A percentile compares a stretch with the other conserved stretches of the same genome.
Conservation (phyloP, 2,329 filamentous ascomycete genomes). For the Clarireedia hainanense region DNA sequence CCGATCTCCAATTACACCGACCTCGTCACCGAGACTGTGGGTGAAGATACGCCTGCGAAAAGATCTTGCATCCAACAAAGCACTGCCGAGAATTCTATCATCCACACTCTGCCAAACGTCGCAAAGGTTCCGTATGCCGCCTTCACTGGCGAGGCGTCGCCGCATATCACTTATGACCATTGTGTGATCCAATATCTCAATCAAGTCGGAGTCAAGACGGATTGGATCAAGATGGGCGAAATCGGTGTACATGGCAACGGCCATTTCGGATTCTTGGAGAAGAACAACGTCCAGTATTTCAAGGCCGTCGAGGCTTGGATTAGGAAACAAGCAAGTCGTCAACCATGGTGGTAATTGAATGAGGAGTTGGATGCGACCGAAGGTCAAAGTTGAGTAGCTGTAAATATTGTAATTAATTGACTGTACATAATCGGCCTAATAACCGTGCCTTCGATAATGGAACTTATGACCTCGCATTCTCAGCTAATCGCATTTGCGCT, state of each 20-base stretch:
- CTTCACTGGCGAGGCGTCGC: conserved; percentile 27
- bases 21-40: conserved; percentile 15
- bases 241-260: conserved; percentile 16
- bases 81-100: not conserved
- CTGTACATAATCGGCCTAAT: too few relatives aligned
- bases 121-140: conserved; percentile 27
- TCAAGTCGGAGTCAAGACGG: conserved; percentile 18
- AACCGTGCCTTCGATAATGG: too few relatives aligned
- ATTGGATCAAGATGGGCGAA: conserved; percentile 19
- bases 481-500: too few relatives aligned
- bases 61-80: conserved; percentile 18
- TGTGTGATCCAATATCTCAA: conserved; percentile 24
- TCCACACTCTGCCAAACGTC: conserved; percentile 18
- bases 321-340: conserved; percentile 7
- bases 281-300: conserved; percentile 17
- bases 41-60: conserved; percentile 17
- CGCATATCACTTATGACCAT: conserved; percentile 29
- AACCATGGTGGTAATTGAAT: too few relatives aligned
- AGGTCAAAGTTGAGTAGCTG: too few relatives aligned
- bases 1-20: conserved; percentile 15
- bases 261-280: conserved; percentile 21
- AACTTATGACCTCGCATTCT: too few relatives aligned
- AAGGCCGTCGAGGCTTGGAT: conserved; percentile 19
- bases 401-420: too few relatives aligned
- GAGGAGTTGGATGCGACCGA: too few relatives aligned